These are phyloP conservation scores for Venturia aucupariae DNA, from an alignment of 2,329 filamentous ascomycete species.

Conservation along the genomic window DNA sequence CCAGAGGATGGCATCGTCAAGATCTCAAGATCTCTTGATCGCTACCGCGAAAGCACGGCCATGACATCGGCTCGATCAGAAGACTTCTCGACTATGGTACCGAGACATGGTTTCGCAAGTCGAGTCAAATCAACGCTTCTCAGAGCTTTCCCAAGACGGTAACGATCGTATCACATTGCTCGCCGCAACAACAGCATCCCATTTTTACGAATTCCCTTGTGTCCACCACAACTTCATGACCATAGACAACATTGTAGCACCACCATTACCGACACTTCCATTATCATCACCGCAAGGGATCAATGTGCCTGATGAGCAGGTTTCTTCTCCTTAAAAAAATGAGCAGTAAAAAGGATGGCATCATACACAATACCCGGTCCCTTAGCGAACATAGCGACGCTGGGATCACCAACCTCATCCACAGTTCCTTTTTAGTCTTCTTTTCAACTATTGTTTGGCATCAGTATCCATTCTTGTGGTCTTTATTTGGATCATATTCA, in stretches of 20 bases:
- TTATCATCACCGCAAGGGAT: slow-evolving; percentile 1
- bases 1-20: neutral
- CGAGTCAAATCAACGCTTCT: neutral
- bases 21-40: neutral
- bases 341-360: slow-evolving; percentile 1
- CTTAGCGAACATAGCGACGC: neutral
- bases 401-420: neutral
- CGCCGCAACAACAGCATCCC: neutral
- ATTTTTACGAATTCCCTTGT: slow-evolving; percentile 1
- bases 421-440: neutral
- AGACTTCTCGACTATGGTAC: no score
- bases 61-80: neutral
- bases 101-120: neutral
- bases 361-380: slow-evolving; percentile 4
- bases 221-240: neutral
- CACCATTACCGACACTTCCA: neutral
- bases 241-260: slow-evolving; percentile 7
- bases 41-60: neutral
- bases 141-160: neutral
- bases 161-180: neutral
- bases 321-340: neutral
- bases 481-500: neutral
- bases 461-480: neutral
- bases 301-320: neutral
- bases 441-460: neutral